Evolutionary conservation across 805 yeast species (phyloP), one percentile per base, ranked within the genome.

Genomic region (Alloascoidea africana): DNA sequence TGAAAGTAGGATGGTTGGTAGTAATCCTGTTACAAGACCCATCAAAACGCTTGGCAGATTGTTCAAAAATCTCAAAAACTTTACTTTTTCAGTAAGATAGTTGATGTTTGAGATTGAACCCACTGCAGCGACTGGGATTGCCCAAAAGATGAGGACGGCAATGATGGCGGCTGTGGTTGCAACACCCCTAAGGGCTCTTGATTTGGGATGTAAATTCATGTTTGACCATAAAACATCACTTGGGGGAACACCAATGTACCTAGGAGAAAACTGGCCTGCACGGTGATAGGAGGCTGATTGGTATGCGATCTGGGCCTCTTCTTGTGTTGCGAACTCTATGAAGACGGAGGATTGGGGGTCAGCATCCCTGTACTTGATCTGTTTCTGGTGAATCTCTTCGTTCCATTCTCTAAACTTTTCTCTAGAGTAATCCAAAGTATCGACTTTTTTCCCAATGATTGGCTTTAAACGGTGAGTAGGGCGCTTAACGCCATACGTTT

Each of bases 51-150:
- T 19, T 11, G 96, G 96, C 62, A 87, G 63, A 38, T 81, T 74
- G 52, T 77, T 62, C 48, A 89, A 69, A 59, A 84, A 91, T 32
- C 66, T 58, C 52, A 89, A 68, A 65, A 83, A 91, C 5, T 65
- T 84, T 18, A 89, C 70, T 44, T 70, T 74, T 27, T 68, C 62
- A 30, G 81, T 83, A 52, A 86, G 65, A 51, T 68, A 77, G 45
- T 78, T 74, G 47, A 89, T 70, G 58, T 89, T 91, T 16, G 97
- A 89, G 45, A 91, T 78, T 48, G 75, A 70, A 71, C 97, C 97
- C 37, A 89, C 95, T 50, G 85, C 86, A n/a, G 96, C 94, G 32
- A 89, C 96, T 5, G 98, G 98, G 48, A 89, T 76, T 33, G 94
- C 77, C 97, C 97, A 89, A 60, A 86, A 85, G 43, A 89, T 74